phyloP scores from a whole-genome alignment of 1,284 basidiomycete species.

The Rhizopogon hawkerae region DNA sequence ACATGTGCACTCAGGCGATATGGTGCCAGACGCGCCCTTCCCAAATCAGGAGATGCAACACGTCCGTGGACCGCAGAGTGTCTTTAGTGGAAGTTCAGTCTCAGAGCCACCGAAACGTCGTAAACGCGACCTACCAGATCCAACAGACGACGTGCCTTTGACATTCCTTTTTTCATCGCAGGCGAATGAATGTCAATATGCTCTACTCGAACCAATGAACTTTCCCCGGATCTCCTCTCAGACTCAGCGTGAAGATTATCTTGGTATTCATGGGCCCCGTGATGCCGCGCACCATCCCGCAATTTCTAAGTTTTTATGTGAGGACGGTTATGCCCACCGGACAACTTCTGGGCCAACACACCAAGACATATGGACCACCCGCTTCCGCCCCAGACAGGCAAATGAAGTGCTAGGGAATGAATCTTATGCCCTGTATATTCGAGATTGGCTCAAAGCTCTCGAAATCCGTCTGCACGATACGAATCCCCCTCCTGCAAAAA shows the following conservation, averaged over 20 bases:
- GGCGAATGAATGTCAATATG: neutral
- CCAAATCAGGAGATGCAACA: slow-evolving; percentile 53
- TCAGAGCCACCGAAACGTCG: slow-evolving; percentile 11
- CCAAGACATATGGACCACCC: slow-evolving; percentile 64
- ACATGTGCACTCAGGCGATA: neutral
- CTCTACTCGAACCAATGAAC: neutral
- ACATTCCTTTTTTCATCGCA: neutral
- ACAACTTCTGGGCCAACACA: slow-evolving; percentile 4
- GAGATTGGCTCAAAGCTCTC: slow-evolving; percentile 73
- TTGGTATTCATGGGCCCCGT: neutral
- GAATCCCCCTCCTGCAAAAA: slow-evolving; percentile 7
- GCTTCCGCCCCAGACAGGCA: slow-evolving; percentile 68
- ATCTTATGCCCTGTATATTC: slow-evolving; percentile 61
- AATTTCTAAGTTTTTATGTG: slow-evolving; percentile 39
- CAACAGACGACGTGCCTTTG: neutral
- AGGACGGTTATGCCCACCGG: slow-evolving; percentile 8
- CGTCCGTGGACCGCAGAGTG: slow-evolving; percentile 46
- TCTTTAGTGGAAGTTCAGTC: slow-evolving; percentile 12
- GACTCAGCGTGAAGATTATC: neutral
- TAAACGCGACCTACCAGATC: neutral
- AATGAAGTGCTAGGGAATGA: slow-evolving; percentile 80
- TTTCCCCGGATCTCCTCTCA: neutral
- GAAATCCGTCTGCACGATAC: slow-evolving; percentile 42
- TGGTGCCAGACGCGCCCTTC: slow-evolving; percentile 31
- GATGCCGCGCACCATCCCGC: slow-evolving; percentile 37